Evolutionary conservation across 164 flowering plant species (phyloP), one percentile per base, ranked within the genome.

Genomic region (Berberis thunbergii): DNA sequence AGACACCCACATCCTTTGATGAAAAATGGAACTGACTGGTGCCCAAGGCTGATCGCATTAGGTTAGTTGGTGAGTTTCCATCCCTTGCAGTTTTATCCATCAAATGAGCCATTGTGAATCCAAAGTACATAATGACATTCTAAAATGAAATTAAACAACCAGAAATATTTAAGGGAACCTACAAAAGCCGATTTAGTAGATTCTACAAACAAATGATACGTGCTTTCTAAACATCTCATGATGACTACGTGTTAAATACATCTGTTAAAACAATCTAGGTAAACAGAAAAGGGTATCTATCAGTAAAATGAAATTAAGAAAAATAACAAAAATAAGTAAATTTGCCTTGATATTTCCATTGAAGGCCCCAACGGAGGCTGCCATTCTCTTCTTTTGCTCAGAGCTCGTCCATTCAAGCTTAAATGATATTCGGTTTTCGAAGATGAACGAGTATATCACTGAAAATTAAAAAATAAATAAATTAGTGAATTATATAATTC

Each of bases 281-380:
- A 45, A 60, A 60, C 49, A 44, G 26, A 26, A 26, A 26, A n/a
- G 39, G 58, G 7, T 45, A 6, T 10, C n/a, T 4, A 44, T 44
- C 3, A 2, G 1, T 12, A 43, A 58, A 43, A 43, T 45, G 7
- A 46, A 46, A 42, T 45, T 7, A 42, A 13, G 42, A 41, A 58
- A 41, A 41, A 41, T 1, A 7, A 41, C 7, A 41, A 42, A 10
- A 43, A 41, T 6, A 45, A 13, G n/a, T 6, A 43, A 60, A 45
- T 38, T 60, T 60, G 40, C 63, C 49, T 60, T 60, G 38, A 60
- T 44, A 50, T 60, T 60, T 45, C 63, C 50, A 44, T 60, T 60
- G 49, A 60, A 45, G 45, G 49, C 41, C 13, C 63, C 50, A 38
- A n/a, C 55, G 11, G 55, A 7, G 11, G 58, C 39, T 12, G 58